These are phyloP conservation scores for Russula virescens DNA, from an alignment of 768 basidiomycete species.

Conservation along the genomic window DNA sequence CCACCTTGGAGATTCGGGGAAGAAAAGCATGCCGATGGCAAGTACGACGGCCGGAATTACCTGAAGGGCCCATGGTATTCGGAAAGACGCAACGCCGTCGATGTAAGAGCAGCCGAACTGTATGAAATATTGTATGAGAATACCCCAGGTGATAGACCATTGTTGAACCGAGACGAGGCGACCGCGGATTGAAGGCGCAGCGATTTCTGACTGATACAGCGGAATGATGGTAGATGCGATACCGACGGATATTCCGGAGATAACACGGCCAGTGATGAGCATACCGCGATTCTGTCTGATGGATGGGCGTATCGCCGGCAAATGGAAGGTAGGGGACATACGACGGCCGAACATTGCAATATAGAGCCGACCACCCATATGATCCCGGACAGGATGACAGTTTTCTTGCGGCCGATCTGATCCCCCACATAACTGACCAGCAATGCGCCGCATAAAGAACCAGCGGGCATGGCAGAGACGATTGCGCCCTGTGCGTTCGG, in stretches of 20 bases:
- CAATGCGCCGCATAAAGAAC: slow-evolving; percentile 62
- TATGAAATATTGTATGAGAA: slow-evolving; percentile 12
- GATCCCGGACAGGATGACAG: slow-evolving; percentile 58
- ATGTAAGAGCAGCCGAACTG: slow-evolving; percentile 52
- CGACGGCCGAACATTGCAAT: slow-evolving; percentile 58
- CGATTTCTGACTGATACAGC: slow-evolving; percentile 58
- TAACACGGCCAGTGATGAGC: slow-evolving; percentile 41
- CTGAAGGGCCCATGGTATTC: slow-evolving; percentile 76
- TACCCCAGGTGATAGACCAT: slow-evolving; percentile 38
- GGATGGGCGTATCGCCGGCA: not conserved
- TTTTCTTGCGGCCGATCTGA: slow-evolving; percentile 56
- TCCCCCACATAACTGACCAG: slow-evolving; percentile 60
- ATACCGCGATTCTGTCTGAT: slow-evolving; percentile 56
- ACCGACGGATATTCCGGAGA: slow-evolving; percentile 30
- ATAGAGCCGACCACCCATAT: slow-evolving; percentile 71
- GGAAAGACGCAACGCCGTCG: slow-evolving; percentile 64
- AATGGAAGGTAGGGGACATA: slow-evolving; percentile 26
- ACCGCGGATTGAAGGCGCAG: slow-evolving; percentile 13
- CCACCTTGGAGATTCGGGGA: slow-evolving; percentile 71
- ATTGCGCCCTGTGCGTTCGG: slow-evolving; percentile 63
- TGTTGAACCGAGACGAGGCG: slow-evolving; percentile 65
- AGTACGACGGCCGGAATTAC: slow-evolving; percentile 73
- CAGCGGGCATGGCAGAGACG: slow-evolving; percentile 75
- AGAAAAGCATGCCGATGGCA: slow-evolving; percentile 56
- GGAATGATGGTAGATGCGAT: slow-evolving; percentile 51